Evolutionary conservation across 768 basidiomycete genomes (phyloP).

Genomic region (Auricularia auricula-judae): DNA sequence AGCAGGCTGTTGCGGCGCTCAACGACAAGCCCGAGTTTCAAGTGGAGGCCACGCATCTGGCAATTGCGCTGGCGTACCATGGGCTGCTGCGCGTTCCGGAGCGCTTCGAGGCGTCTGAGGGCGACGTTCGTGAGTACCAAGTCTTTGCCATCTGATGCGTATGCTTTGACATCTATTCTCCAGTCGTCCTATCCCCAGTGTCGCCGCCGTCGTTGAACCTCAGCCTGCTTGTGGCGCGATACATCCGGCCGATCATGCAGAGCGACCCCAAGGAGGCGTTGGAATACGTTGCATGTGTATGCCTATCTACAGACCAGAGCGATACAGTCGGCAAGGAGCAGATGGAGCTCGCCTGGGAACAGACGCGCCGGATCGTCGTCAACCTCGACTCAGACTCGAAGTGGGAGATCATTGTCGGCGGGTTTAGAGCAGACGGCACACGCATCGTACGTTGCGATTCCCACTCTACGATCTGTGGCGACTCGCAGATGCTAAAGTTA

Average conservation of each 20-base stretch:
- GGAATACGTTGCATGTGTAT: constrained; percentile 87
- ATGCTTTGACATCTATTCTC: neutral
- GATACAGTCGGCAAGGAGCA: constrained; percentile 73
- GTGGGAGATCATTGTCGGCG: constrained; percentile 94
- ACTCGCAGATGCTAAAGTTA: no score
- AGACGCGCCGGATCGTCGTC: constrained; percentile 67
- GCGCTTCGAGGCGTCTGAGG: constrained; percentile 68
- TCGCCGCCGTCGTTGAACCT: constrained; percentile 66
- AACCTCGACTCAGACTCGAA: constrained; percentile 64
- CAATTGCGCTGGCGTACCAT: constrained; percentile 85
- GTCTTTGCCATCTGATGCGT: neutral
- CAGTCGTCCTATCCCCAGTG: constrained; percentile 63
- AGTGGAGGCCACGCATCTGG: constrained; percentile 89
- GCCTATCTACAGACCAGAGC: constrained; percentile 63
- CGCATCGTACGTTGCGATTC: constrained; percentile 51
- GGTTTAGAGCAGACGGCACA: constrained; percentile 81
- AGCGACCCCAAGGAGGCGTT: constrained; percentile 89
- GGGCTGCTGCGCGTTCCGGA: constrained; percentile 80
- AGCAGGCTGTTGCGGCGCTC: constrained; percentile 85
- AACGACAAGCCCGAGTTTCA: constrained; percentile 82
- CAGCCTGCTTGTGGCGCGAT: constrained; percentile 81
- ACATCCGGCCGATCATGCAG: constrained; percentile 84
- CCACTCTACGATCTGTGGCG: neutral
- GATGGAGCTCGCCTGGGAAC: constrained; percentile 69
- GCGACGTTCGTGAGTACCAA: constrained; percentile 60